Evolutionary conservation across 139 green algal genomes (phyloP).

Genomic region (Chlamydomonas incerta): DNA sequence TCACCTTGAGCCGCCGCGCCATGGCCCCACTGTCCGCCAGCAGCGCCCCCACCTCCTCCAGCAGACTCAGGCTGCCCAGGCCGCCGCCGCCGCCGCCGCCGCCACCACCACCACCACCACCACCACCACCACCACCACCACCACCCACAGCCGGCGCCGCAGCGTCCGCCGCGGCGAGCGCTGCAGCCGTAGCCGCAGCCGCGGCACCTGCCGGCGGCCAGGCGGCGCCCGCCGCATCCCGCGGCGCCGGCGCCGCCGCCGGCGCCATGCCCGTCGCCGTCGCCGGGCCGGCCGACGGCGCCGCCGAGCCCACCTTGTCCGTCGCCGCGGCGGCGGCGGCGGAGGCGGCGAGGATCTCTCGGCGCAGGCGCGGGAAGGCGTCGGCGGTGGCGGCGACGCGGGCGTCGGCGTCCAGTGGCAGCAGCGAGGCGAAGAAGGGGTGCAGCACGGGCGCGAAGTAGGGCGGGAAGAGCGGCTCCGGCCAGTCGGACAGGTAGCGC

Average conservation of each 20-base stretch:
- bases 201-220: not conserved
- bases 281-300: not conserved
- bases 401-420: constrained; percentile 76
- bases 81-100: not conserved
- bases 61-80: constrained; percentile 35
- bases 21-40: constrained; percentile 46
- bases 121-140: not conserved
- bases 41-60: constrained; percentile 57
- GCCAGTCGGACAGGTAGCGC: constrained; percentile 80
- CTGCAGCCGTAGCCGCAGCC: not conserved
- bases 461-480: constrained; percentile 72
- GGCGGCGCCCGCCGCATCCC: not conserved
- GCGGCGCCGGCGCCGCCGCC: not conserved
- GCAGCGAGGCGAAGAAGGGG: constrained; percentile 74
- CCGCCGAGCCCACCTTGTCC: not conserved
- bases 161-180: not conserved
- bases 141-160: not conserved
- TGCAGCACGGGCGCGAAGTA: constrained; percentile 78
- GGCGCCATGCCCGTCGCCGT: not conserved
- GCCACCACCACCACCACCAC: not conserved
- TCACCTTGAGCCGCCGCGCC: constrained; percentile 8
- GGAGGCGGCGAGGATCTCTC: constrained; percentile 12
- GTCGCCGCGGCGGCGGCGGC: not conserved
- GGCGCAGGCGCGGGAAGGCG: constrained; percentile 7
- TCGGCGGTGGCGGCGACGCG: constrained; percentile 60